Percentiles rank a stretch among this genome's conserved stretches.
Evolutionary conservation across 1,284 basidiomycete species (phyloP).

Genomic region (Boletus mariae): DNA sequence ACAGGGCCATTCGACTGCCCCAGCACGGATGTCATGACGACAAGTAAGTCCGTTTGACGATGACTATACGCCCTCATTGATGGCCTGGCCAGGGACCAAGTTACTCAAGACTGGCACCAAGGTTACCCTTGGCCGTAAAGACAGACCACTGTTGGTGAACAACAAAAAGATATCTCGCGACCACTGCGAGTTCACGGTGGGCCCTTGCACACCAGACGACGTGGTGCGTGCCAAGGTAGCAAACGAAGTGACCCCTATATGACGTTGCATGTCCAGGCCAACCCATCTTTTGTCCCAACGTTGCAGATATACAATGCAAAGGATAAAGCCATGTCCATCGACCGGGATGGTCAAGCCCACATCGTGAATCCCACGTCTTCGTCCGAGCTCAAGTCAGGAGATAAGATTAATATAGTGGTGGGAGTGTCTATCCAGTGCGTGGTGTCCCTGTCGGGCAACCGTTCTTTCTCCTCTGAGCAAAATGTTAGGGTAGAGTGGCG

Average conservation of each 20-base stretch:
- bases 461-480: constrained; percentile 3
- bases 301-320: constrained; percentile 46
- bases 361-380: constrained; percentile 32
- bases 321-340: constrained; percentile 41
- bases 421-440: constrained; percentile 46
- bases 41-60: constrained; percentile 16
- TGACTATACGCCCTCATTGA: not conserved
- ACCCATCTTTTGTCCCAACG: constrained; percentile 39
- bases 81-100: constrained; percentile 47
- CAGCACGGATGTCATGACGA: constrained; percentile 16
- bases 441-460: not conserved
- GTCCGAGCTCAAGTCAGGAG: constrained; percentile 45
- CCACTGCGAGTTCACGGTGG: constrained; percentile 55
- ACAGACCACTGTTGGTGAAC: constrained; percentile 46
- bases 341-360: constrained; percentile 30
- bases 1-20: constrained; percentile 29
- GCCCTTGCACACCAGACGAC: constrained; percentile 45
- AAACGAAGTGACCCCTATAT: not conserved
- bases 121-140: constrained; percentile 55
- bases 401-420: constrained; percentile 45
- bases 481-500: constrained; percentile 49
- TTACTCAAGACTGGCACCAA: constrained; percentile 54
- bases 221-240: constrained; percentile 41
- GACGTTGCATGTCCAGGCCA: constrained; percentile 29
- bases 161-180: constrained; percentile 60